These are phyloP conservation scores for Sarcomyxa edulis DNA, from an alignment of 768 basidiomycete genomes.

Conservation along the genomic window DNA sequence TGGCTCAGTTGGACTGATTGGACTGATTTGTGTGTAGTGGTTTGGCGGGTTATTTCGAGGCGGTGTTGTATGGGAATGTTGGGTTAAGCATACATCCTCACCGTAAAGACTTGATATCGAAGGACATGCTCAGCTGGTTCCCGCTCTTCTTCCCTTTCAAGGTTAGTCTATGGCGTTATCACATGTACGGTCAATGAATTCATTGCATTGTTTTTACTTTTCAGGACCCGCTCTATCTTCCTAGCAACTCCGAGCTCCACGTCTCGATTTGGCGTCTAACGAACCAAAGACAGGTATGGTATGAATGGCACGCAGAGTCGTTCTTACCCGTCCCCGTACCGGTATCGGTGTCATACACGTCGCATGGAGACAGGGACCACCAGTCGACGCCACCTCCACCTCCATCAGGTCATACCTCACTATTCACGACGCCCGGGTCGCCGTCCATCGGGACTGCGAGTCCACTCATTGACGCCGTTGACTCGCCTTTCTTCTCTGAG, in stretches of 20 bases:
- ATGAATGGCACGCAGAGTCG: slow-evolving; percentile 97
- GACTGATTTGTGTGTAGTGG: slow-evolving; percentile 38
- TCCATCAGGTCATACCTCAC: slow-evolving; percentile 11
- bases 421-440: slow-evolving; percentile 9
- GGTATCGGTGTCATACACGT: background rate
- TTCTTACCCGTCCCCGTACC: slow-evolving; percentile 63
- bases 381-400: background rate
- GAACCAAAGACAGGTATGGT: slow-evolving; percentile 89
- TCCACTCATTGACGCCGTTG: slow-evolving; percentile 67
- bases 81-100: slow-evolving; percentile 93
- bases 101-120: slow-evolving; percentile 78
- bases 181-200: background rate
- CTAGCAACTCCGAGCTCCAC: slow-evolving; percentile 86
- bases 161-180: too few relatives aligned
- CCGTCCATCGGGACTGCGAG: slow-evolving; percentile 38
- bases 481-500: slow-evolving; percentile 19
- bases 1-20: background rate
- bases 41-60: slow-evolving; percentile 96
- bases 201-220: background rate
- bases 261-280: slow-evolving; percentile 94
- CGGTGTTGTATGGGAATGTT: slow-evolving; percentile 83
- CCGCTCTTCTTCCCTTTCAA: slow-evolving; percentile 94
- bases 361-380: background rate
- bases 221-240: slow-evolving; percentile 91
- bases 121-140: slow-evolving; percentile 99